These are phyloP conservation scores for Linnemannia schmuckeri DNA, from an alignment of 192 early-diverging fungal genomes.

Conservation along the genomic window DNA sequence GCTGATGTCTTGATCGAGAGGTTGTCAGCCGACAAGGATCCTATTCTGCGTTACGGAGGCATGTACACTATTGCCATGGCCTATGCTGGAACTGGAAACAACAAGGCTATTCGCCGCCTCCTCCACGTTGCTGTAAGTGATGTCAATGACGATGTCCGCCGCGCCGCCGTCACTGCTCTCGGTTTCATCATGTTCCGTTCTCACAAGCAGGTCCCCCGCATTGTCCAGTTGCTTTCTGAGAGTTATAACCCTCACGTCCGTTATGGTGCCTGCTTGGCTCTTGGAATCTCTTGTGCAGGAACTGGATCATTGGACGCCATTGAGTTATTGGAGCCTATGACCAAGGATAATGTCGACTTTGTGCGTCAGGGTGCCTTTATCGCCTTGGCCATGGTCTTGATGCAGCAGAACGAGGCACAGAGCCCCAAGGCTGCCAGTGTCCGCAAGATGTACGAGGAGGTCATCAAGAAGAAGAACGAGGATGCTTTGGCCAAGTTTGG, in stretches of 20 bases:
- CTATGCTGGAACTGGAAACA: slow-evolving; percentile 97
- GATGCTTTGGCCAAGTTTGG: slow-evolving; percentile 96
- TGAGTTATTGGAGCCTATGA: slow-evolving; percentile 95
- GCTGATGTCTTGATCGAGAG: slow-evolving; percentile 93
- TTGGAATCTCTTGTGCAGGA: slow-evolving; percentile 98
- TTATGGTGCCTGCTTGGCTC: slow-evolving; percentile 94
- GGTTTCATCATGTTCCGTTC: slow-evolving; percentile 95
- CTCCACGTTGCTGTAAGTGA: slow-evolving; percentile 98
- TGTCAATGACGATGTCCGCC: slow-evolving; percentile 99
- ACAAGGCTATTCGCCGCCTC: slow-evolving; percentile 93
- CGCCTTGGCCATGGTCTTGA: slow-evolving; percentile 93
- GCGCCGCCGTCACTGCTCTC: slow-evolving; percentile 97
- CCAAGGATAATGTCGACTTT: slow-evolving; percentile 97
- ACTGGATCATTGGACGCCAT: slow-evolving; percentile 93
- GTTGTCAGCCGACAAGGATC: slow-evolving; percentile 93
- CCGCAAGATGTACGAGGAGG: slow-evolving; percentile 89
- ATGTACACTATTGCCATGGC: slow-evolving; percentile 99
- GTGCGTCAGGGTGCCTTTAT: slow-evolving; percentile 98
- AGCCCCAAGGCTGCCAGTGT: slow-evolving; percentile 84
- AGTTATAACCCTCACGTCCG: slow-evolving; percentile 99
- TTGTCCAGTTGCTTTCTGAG: slow-evolving; percentile 97
- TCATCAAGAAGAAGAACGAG: slow-evolving; percentile 93
- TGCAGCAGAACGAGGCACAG: slow-evolving; percentile 93
- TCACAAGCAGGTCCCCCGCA: slow-evolving; percentile 97
- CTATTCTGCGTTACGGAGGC: slow-evolving; percentile 95